Conservation (phyloP, 768 basidiomycete genomes). For the Lactarius sp. region DNA sequence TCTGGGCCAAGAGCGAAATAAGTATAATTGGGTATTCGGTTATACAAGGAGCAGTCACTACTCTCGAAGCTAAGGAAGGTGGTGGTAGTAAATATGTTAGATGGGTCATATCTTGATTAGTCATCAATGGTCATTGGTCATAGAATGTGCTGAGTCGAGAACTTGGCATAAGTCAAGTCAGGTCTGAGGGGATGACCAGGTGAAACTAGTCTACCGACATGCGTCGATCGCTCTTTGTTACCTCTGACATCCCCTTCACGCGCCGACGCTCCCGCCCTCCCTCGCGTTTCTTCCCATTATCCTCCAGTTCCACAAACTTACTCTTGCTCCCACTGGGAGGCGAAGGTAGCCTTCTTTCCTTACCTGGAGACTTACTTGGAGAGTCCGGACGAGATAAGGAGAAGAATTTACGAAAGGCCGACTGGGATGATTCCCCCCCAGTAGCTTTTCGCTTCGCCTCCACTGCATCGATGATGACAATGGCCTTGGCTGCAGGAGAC, state of each 20-base stretch:
- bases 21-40: neutral
- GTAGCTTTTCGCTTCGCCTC: constrained; percentile 40
- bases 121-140: neutral
- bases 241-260: constrained; percentile 9
- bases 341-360: neutral
- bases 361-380: constrained; percentile 13
- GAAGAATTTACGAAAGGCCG: constrained; percentile 28
- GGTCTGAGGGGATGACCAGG: neutral
- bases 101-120: neutral
- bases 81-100: constrained; percentile 4
- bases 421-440: constrained; percentile 29
- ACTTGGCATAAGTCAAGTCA: neutral
- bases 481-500: constrained; percentile 55
- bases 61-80: neutral
- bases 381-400: constrained; percentile 24
- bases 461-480: constrained; percentile 55
- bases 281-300: constrained; percentile 6
- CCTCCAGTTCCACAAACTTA: constrained; percentile 19
- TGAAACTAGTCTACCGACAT: constrained; percentile 22
- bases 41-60: neutral
- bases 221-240: constrained; percentile 17
- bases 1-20: neutral
- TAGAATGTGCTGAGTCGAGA: neutral
- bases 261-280: constrained; percentile 23
- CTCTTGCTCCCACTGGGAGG: constrained; percentile 9